Evolutionary conservation across 2,329 filamentous ascomycete species (phyloP), one percentile per base, ranked within the genome.

Genomic region (Diaporthe sp.): DNA sequence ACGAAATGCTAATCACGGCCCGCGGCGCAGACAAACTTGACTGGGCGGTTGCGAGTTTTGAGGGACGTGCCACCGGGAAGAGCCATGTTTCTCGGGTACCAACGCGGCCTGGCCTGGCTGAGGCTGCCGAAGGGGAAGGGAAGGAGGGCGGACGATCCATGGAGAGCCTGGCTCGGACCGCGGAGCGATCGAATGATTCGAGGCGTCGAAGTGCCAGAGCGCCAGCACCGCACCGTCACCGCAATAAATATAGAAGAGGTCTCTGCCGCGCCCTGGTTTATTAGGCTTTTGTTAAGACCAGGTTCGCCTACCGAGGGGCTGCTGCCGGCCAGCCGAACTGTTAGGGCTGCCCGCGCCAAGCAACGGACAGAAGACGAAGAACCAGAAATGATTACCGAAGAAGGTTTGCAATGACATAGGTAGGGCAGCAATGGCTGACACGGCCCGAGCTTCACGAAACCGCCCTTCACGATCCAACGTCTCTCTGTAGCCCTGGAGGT

Each of bases 21-120:
- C 13, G 22, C 22, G 15, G 65, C 34, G 34, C 15, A 31, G 15
- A 17, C 22, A 25, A 49, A 49, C 31, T 39, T n/a, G 44, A 25
- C 28, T 25, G 22, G 44, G 10, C 47, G n/a, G 42, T 4, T 55
- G 61, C 61, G 42, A 34, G 4, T 34, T n/a, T 34, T 65, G 15
- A 47, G 20, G 47, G 53, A 49, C 72, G 51, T 44, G 70, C 74
- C 74, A 72, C 74, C 34, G 55, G 71, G 74, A 76, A 53, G 58
- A 76, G 71, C 74, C 74, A 74, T 76, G 74, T 76, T 37, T 44
- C 53, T 72, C 65, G 68, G 72, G 58, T 75, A 73, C 15, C 68
- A 73, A 75, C 39, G 61, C 61, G 61, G 28, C 31, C 57, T 39
- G 31, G 49, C 55, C 57, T 74, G 22, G 65, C 49, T 70, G 65